A percentile compares a stretch with the other conserved stretches of the same genome.
These are phyloP conservation scores for Nakaseomyces nivariensis DNA, from an alignment of 1,139 yeast genomes.

Conservation along the genomic window DNA sequence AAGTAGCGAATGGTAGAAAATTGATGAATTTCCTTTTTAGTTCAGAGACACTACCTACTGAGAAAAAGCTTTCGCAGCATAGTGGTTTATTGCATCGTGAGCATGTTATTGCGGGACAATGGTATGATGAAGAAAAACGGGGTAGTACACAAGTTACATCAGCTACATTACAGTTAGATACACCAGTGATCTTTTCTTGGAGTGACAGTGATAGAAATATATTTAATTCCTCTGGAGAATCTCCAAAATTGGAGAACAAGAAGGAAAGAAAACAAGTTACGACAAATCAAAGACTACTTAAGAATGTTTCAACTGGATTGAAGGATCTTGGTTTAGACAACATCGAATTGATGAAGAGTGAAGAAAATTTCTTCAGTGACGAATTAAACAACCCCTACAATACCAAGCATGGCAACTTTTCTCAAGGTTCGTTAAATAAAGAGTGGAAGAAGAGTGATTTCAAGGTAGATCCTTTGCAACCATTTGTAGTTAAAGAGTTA, in stretches of 20 bases:
- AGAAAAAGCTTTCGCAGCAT: neutral
- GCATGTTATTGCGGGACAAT: constrained; percentile 11
- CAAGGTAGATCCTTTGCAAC: constrained; percentile 24
- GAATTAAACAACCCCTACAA: constrained; percentile 4
- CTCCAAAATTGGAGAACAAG: neutral
- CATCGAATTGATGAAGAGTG: neutral
- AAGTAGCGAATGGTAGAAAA: constrained; percentile 17
- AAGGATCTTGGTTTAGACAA: constrained; percentile 3
- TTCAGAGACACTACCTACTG: constrained; percentile 2
- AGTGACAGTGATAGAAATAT: constrained; percentile 8
- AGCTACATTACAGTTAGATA: constrained; percentile 13
- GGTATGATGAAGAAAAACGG: constrained; percentile 19
- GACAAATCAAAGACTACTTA: constrained; percentile 15
- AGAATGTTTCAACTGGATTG: constrained; percentile 9
- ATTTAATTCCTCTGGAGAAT: neutral
- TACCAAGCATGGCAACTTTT: constrained; percentile 1
- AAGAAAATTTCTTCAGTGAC: neutral
- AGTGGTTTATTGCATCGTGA: constrained; percentile 3
- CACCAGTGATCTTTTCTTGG: constrained; percentile 24
- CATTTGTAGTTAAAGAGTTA: constrained; percentile 21
- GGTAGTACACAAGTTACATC: constrained; percentile 8
- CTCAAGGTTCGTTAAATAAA: constrained; percentile 3
- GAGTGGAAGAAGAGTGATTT: constrained; percentile 12
- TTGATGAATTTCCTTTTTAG: constrained; percentile 14
- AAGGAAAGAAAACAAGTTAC: constrained; percentile 5